Evolutionary conservation across 345 rosid species (phyloP).

Genomic region (Brassica incana): DNA sequence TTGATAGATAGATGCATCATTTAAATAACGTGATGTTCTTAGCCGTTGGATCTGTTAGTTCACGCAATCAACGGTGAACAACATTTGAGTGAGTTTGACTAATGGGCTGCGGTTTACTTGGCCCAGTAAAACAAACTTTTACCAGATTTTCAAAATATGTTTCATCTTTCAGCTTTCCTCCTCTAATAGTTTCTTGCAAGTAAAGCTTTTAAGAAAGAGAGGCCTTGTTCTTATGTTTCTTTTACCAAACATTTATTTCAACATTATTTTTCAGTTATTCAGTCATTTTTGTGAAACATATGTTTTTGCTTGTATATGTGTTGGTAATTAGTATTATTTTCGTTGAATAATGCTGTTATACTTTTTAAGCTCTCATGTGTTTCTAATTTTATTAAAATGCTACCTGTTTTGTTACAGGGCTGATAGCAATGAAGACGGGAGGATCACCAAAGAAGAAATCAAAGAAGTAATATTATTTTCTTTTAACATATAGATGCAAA

Average conservation of each 20-base stretch:
- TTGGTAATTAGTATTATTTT: neutral
- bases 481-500: slow-evolving; percentile 4
- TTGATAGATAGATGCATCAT: slow-evolving; percentile 1
- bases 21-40: slow-evolving; percentile 17
- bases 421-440: slow-evolving; percentile 90
- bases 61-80: slow-evolving; percentile 29
- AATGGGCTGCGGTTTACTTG: slow-evolving; percentile 30
- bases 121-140: slow-evolving; percentile 17
- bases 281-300: neutral
- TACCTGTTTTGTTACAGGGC: slow-evolving; percentile 56
- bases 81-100: neutral
- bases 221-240: neutral
- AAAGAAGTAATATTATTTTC: slow-evolving; percentile 53
- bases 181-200: slow-evolving; percentile 26
- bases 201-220: neutral
- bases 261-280: neutral
- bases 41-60: slow-evolving; percentile 39
- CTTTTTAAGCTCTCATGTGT: neutral
- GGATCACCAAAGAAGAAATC: slow-evolving; percentile 81
- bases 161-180: neutral
- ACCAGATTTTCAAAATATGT: neutral
- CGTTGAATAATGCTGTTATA: neutral
- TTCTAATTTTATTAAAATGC: neutral
- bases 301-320: neutral
- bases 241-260: neutral